Percentiles rank a stretch among this genome's conserved stretches.
These are phyloP conservation scores for Irpex sp. DNA, from an alignment of 1,284 basidiomycete species.

Conservation along the genomic window DNA sequence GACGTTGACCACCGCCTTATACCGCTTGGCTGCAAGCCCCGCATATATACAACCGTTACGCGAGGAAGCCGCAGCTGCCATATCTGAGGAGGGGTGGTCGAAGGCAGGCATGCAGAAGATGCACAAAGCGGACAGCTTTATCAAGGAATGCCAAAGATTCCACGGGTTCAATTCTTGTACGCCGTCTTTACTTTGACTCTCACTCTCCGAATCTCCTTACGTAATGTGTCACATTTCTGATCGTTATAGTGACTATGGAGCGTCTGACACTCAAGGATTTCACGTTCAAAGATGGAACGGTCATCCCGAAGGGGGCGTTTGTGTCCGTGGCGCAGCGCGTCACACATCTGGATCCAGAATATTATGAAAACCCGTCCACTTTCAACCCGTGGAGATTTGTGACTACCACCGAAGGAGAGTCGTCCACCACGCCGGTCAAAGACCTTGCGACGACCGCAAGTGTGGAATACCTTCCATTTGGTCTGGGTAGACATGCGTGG, in stretches of 20 bases:
- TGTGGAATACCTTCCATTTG: conserved; percentile 22
- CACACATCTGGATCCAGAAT: conserved; percentile 32
- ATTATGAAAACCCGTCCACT: conserved; percentile 27
- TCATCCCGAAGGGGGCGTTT: conserved; percentile 26
- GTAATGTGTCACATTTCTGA: not conserved
- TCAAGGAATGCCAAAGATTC: conserved; percentile 39
- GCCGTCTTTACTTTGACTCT: conserved; percentile 7
- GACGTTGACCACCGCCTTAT: conserved; percentile 34
- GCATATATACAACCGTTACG: conserved; percentile 36
- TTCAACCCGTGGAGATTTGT: conserved; percentile 37
- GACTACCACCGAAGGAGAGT: conserved; percentile 18
- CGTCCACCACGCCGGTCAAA: conserved; percentile 13
- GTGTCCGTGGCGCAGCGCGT: conserved; percentile 11
- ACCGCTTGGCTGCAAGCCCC: conserved; percentile 33
- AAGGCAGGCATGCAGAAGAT: conserved; percentile 37
- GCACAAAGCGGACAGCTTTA: conserved; percentile 44
- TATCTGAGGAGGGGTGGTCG: conserved; percentile 40
- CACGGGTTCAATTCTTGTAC: conserved; percentile 26
- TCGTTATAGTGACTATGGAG: conserved; percentile 25
- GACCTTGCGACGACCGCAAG: conserved; percentile 23
- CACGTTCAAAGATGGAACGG: conserved; percentile 38
- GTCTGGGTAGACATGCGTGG: conserved; percentile 27
- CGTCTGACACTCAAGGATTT: conserved; percentile 34
- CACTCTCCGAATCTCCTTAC: not conserved
- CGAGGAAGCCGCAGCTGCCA: conserved; percentile 37